A percentile compares a stretch with the other conserved stretches of the same genome.
Evolutionary conservation across 805 yeast species (phyloP).

Genomic region (Grigorovia yakushimaensis): DNA sequence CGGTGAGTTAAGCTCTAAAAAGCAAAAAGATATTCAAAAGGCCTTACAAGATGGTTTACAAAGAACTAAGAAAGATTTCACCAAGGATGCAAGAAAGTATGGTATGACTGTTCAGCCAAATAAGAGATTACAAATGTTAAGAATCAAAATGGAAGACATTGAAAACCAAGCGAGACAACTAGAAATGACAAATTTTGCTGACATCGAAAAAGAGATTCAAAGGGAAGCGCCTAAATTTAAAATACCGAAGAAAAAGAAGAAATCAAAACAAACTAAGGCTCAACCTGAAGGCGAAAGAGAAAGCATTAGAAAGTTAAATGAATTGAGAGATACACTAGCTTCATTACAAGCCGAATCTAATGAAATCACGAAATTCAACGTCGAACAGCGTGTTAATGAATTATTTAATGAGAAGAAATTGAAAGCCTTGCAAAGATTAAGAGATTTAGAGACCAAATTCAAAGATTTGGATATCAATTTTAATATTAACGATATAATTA

Average conservation of each 20-base stretch:
- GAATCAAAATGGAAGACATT: slow-evolving; percentile 77
- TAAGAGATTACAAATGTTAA: slow-evolving; percentile 57
- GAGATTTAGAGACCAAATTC: slow-evolving; percentile 58
- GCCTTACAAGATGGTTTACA: slow-evolving; percentile 27
- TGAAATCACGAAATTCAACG: slow-evolving; percentile 60
- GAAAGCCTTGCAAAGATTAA: slow-evolving; percentile 61
- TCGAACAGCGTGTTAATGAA: slow-evolving; percentile 41
- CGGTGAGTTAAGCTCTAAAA: slow-evolving; percentile 19
- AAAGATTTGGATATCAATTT: slow-evolving; percentile 56
- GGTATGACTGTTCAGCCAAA: slow-evolving; percentile 56
- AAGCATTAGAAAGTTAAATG: slow-evolving; percentile 46
- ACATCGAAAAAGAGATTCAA: slow-evolving; percentile 21
- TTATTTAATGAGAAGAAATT: slow-evolving; percentile 49
- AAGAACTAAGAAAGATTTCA: slow-evolving; percentile 33
- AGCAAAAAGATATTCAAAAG: slow-evolving; percentile 21
- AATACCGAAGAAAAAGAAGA: slow-evolving; percentile 4
- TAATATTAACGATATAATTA: slow-evolving; percentile 8
- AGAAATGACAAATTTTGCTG: slow-evolving; percentile 76
- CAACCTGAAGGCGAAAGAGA: slow-evolving; percentile 32
- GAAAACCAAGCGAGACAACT: slow-evolving; percentile 78
- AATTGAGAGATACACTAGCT: slow-evolving; percentile 47
- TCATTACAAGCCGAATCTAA: slow-evolving; percentile 65
- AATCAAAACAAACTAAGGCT: slow-evolving; percentile 9
- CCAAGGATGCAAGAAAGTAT: slow-evolving; percentile 31
- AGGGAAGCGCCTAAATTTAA: slow-evolving; percentile 10